Evolutionary conservation across 2,329 filamentous ascomycete species (phyloP).

Genomic region (Pseudogymnoascus sp.): DNA sequence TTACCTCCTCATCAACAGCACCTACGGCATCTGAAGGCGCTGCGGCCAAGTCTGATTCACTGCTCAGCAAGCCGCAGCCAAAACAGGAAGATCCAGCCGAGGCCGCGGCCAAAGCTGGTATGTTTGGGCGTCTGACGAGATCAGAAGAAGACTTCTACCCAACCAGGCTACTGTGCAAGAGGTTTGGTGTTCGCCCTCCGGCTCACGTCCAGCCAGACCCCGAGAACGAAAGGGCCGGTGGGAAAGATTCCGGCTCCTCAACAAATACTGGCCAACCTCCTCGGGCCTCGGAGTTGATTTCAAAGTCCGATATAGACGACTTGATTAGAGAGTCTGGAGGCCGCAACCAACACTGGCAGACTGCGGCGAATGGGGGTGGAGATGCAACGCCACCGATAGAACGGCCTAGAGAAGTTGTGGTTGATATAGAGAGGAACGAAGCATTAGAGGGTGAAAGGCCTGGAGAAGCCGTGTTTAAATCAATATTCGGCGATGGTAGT

Average conservation of each 20-base stretch:
- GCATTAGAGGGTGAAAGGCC: conserved; percentile 67
- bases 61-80: conserved; percentile 40
- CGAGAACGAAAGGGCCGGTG: conserved; percentile 26
- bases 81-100: conserved; percentile 71
- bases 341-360: conserved; percentile 21
- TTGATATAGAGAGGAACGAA: conserved; percentile 70
- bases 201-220: conserved; percentile 52
- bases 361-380: not conserved
- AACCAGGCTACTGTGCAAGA: conserved; percentile 79
- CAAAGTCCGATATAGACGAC: conserved; percentile 45
- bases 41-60: conserved; percentile 29
- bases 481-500: conserved; percentile 87
- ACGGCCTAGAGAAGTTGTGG: conserved; percentile 27
- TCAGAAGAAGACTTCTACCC: conserved; percentile 66
- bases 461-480: conserved; percentile 74
- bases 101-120: conserved; percentile 78
- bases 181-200: conserved; percentile 80
- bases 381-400: conserved; percentile 13
- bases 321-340: conserved; percentile 41
- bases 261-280: conserved; percentile 17
- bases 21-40: conserved; percentile 33
- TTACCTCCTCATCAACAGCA: conserved; percentile 61
- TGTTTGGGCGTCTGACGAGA: conserved; percentile 87
- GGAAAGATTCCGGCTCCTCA: not conserved
- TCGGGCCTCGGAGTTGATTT: conserved; percentile 39